Percentiles rank a stretch among this genome's conserved stretches.
These are phyloP conservation scores for Astragalus membranaceus DNA, from an alignment of 306 rosid genomes.

Conservation along the genomic window DNA sequence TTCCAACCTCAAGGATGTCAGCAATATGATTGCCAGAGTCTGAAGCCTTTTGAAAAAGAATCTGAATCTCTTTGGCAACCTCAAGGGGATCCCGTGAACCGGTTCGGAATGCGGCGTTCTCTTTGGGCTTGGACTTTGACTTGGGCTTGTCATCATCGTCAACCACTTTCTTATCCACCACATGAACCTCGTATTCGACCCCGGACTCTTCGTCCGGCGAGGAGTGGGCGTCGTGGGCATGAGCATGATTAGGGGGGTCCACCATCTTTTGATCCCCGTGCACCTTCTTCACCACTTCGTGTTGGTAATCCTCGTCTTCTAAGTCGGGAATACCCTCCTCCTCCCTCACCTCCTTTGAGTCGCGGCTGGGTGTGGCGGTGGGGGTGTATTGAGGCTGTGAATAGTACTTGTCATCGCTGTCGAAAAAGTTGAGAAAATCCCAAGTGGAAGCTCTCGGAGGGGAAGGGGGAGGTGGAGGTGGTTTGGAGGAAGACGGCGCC, in stretches of 20 bases:
- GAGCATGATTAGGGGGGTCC: slow-evolving; percentile 23
- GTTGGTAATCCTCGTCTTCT: slow-evolving; percentile 71
- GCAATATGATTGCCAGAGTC: slow-evolving; percentile 70
- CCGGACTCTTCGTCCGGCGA: not conserved
- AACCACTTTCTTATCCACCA: slow-evolving; percentile 54
- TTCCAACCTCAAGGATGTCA: slow-evolving; percentile 75
- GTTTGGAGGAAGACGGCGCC: slow-evolving; percentile 41
- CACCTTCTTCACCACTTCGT: slow-evolving; percentile 78
- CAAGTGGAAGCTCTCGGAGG: slow-evolving; percentile 70
- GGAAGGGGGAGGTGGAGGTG: slow-evolving; percentile 77
- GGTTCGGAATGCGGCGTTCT: slow-evolving; percentile 41
- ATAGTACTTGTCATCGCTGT: slow-evolving; percentile 37
- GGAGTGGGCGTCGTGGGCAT: not conserved
- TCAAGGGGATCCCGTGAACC: slow-evolving; percentile 59
- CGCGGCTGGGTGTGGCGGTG: slow-evolving; percentile 74
- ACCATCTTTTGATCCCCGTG: slow-evolving; percentile 55
- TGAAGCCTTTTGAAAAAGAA: slow-evolving; percentile 71
- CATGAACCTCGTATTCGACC: slow-evolving; percentile 38
- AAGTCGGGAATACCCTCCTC: slow-evolving; percentile 97
- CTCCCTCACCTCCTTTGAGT: slow-evolving; percentile 73
- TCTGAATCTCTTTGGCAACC: slow-evolving; percentile 68
- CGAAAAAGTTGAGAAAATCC: slow-evolving; percentile 73
- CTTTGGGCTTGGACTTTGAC: slow-evolving; percentile 31
- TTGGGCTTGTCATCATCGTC: slow-evolving; percentile 44
- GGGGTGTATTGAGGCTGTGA: slow-evolving; percentile 45